Evolutionary conservation across 2,329 filamentous ascomycete species (phyloP).

Genomic region (Hypoxylon sp.): DNA sequence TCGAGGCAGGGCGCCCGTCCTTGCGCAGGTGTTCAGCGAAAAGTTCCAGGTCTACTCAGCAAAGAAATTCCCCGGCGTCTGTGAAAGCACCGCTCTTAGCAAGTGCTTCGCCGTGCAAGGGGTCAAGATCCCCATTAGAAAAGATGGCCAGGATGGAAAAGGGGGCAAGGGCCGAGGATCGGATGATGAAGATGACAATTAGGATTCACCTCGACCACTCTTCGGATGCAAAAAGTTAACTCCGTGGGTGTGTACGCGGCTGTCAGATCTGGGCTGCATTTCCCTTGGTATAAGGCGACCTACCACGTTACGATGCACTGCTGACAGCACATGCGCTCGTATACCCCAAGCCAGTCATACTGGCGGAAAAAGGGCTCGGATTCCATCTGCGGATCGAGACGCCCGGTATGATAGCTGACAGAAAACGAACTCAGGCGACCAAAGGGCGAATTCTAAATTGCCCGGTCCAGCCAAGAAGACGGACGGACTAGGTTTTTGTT

Average conservation of each 20-base stretch:
- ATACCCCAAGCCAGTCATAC: constrained; percentile 20
- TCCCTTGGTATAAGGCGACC: constrained; percentile 10
- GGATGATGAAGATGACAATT: constrained; percentile 66
- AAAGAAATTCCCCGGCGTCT: constrained; percentile 98
- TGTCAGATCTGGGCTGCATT: constrained; percentile 16
- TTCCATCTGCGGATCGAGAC: constrained; percentile 14
- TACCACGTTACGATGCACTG: constrained; percentile 19
- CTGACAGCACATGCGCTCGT: constrained; percentile 17
- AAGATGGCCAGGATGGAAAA: constrained; percentile 73
- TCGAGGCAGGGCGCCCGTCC: constrained; percentile 80
- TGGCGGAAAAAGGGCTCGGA: constrained; percentile 6
- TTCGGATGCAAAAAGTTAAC: constrained; percentile 17
- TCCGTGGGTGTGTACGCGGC: constrained; percentile 19
- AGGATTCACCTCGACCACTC: constrained; percentile 1
- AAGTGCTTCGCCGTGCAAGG: constrained; percentile 94
- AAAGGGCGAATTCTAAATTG: constrained; percentile 18
- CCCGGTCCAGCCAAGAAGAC: constrained; percentile 19
- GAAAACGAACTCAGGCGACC: constrained; percentile 31
- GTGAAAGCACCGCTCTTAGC: constrained; percentile 90
- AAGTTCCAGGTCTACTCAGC: constrained; percentile 94
- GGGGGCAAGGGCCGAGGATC: constrained; percentile 58
- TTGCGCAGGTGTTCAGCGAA: constrained; percentile 88
- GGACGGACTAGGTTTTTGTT: constrained; percentile 24
- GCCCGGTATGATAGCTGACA: constrained; percentile 20
- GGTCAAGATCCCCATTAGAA: constrained; percentile 96